Evolutionary conservation across 2,329 filamentous ascomycete genomes (phyloP), one percentile per base, ranked within the genome.

Genomic region (Pezicula rhizophila): DNA sequence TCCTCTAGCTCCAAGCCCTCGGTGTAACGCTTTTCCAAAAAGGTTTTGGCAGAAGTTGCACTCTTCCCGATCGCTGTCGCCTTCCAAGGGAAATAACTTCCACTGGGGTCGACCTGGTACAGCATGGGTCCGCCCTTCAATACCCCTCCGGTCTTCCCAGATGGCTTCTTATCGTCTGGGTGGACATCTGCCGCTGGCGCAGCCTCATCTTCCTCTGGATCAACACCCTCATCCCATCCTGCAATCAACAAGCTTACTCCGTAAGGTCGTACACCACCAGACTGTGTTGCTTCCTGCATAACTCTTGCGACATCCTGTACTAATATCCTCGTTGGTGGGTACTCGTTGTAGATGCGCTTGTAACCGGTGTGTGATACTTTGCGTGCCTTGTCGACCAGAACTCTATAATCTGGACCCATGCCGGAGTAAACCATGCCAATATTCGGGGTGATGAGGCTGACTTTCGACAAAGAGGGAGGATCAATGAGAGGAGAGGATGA

Each of bases 301-400:
- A 97, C 92, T 57, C 90, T 82, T 52, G 93, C 93, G 50, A 99
- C 91, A 65, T 99, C 93, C 73, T 99, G 93, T 49, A 99, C 93
- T 74, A 99, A 81, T 85, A 99, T 99, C 69, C 93, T 85, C 49
- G 93, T 99, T 5, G 93, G 93, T n/a, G 93, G 93, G 75, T 99
- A 99, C 75, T 99, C 93, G 74, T 99, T 99, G 79, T 99, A 99
- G 76, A 99, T 91, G 70, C 93, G 89, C 82, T 99, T 99, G 84
- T 99, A 99, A 70, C 85, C 87, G 42, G 93, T 95, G 75, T 99
- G 93, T 49, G 91, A 96, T 59, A 96, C 93, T 73, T 97, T 99
- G 67, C 93, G 90, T 61, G 93, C 93, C 71, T 91, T 92, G 77
- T 99, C 93, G 61, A 97, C 93, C 47, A 99, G 80, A 50, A 99